phyloP scores from a whole-genome alignment of 73 alveolate species.

The Paramecium pentaurelia region DNA sequence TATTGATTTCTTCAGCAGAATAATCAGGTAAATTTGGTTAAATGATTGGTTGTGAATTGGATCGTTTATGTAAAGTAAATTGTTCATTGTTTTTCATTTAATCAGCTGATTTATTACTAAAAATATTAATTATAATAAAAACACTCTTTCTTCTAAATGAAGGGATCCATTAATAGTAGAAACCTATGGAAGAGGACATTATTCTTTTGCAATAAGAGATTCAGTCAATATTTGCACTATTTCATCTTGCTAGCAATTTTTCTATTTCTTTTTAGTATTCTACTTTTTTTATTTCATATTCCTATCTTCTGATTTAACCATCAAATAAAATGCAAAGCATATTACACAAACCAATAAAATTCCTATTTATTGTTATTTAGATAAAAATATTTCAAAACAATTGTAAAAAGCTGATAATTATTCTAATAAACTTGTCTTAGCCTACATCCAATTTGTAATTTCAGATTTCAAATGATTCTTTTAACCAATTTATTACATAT shows the following conservation, averaged over 20 bases:
- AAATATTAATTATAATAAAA: not conserved
- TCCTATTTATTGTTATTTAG: not conserved
- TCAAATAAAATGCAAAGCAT: slow-evolving; percentile 41
- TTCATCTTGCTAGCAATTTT: not conserved
- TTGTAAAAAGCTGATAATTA: not conserved
- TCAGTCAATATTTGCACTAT: not conserved
- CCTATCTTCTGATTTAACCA: slow-evolving; percentile 33
- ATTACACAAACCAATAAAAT: not conserved
- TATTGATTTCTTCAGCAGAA: not conserved
- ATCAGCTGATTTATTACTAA: slow-evolving; percentile 10
- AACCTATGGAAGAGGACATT: not conserved
- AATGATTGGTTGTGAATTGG: not conserved
- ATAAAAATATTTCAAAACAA: not conserved
- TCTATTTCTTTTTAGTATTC: not conserved
- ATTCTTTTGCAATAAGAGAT: not conserved
- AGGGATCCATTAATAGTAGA: not conserved
- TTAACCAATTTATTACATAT: not conserved
- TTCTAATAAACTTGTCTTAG: not conserved
- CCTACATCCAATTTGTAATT: slow-evolving; percentile 28
- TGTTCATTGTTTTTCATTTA: not conserved
- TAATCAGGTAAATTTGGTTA: not conserved
- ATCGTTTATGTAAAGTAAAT: not conserved
- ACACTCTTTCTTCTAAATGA: slow-evolving; percentile 21
- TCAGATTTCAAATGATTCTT: slow-evolving; percentile 15
- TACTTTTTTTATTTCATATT: not conserved